Base-by-base conservation (phyloP, 805 yeast species). In the Metschnikowia shivogae region DNA sequence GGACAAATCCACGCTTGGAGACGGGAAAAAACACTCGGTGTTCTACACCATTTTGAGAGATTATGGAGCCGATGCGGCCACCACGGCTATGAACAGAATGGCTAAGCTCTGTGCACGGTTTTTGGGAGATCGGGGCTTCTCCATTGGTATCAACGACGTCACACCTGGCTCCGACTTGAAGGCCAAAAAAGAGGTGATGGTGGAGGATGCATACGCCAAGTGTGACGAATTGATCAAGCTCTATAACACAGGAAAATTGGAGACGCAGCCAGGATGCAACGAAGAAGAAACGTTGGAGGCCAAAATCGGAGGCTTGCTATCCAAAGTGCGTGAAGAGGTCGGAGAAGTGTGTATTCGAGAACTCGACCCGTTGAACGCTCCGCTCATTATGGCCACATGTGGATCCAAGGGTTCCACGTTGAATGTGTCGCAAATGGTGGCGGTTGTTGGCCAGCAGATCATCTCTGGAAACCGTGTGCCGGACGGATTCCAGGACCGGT, bases 401-500 rank as follows among this genome's bases (percentile, higher is more conserved):
- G 99, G 99, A 57, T 92, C 98, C 34, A 93, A 93, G 67, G 99
- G 99, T 68, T 93, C 98, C 33, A 89, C 97, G 0, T 78, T 95
- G 51, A 93, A 93, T 66, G 99, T 93, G 27, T 93, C 99, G 11
- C 99, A 93, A 73, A 93, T 93, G 99, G 98, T 93, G 77, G 99
- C 99, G 0, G 97, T 92, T 63, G 99, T 93, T 26, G 99, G 99
- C 44, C 99, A 93, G 72, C 99, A 93, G 69, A 93, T 93, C 73
- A 93, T 93, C 56, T 84, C 96, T 4, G 99, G 99, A 67, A 87
- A 89, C 63, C 95, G 99, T 78, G 99, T 93, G 50, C 98, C 99
- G 20, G 96, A 93, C 75, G 99, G 99, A n/a, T 93, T 93, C 77
- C 98, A 93, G 67, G 98, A 93, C 70, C 82, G 99, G 68, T 89